Base-by-base conservation (phyloP, 257 asterid genomes). In the Solanum pennellii region DNA sequence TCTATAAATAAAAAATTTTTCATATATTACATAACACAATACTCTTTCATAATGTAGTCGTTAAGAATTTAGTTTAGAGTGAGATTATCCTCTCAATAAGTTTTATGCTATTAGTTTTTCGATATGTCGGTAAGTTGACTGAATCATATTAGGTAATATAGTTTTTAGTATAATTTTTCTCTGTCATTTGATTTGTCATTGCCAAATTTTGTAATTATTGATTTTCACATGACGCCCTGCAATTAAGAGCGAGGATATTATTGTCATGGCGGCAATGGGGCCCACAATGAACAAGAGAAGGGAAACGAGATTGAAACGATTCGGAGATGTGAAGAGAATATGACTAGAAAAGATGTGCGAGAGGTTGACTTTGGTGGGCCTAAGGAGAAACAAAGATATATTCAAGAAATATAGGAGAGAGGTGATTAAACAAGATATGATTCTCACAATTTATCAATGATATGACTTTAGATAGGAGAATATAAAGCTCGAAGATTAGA, bases 341-440 rank as follows among this genome's bases (percentile, higher is more conserved):
- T n/a, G 33, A n/a, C 3, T 12, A n/a, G 7, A 5, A 5, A 65
- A 0, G 2, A n/a, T 11, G 16, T 4, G 16, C 5, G 72, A 13
- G 8, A 11, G 8, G 33, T 65, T 6, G 1, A 1, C 7, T n/a
- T 5, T n/a, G 31, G 0, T n/a, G 33, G 16, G 3, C 33, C 7
- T 52, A 11, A 11, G 13, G 71, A 62, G 12, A 23, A n/a, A 11
- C 1, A 23, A 5, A 10, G 31, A n/a, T 62, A 62, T 2, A n/a
- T 5, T 11, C 7, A n/a, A 62, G 7, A 62, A 11, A 12, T 11
- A 62, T n/a, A 9, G 0, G 1, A 23, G 1, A 10, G 7, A n/a
- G 2, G 7, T n/a, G 3, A n/a, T 62, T 5, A 62, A 27, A 62
- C 16, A 62, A 10, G 1, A 62, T 12, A n/a, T 23, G 31, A 62